A percentile compares a stretch with the other conserved stretches of the same genome.
Conservation (phyloP, 306 rosid genomes). For the Casuarina cunninghamiana region DNA sequence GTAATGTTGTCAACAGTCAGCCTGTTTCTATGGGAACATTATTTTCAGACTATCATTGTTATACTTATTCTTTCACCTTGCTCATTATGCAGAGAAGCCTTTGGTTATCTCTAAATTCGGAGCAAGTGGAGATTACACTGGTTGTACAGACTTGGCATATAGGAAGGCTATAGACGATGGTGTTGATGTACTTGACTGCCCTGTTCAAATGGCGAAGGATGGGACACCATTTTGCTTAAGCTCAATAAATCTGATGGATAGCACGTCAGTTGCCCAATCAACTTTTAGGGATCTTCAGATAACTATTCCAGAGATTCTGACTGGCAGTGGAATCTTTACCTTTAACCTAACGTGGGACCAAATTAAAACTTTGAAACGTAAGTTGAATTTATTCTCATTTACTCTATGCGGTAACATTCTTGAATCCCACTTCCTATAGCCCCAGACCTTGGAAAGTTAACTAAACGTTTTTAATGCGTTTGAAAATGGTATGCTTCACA, state of each 20-base stretch:
- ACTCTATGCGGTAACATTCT: conserved; percentile 10
- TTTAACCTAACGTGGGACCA: conserved; percentile 68
- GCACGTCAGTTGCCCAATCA: conserved; percentile 60
- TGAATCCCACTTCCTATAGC: neutral
- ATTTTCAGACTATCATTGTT: conserved; percentile 22
- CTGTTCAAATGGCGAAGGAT: conserved; percentile 80
- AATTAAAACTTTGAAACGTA: conserved; percentile 62
- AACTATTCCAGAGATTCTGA: conserved; percentile 49
- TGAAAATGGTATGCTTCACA: neutral
- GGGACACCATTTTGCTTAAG: conserved; percentile 74
- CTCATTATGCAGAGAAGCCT: conserved; percentile 46
- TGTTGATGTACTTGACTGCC: conserved; percentile 80
- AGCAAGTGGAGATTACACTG: conserved; percentile 86
- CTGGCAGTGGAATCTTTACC: conserved; percentile 64
- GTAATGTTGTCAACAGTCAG: conserved; percentile 4
- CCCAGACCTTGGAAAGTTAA: neutral
- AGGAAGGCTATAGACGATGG: conserved; percentile 69
- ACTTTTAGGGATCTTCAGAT: conserved; percentile 29
- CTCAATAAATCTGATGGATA: conserved; percentile 70
- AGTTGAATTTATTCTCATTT: conserved; percentile 43
- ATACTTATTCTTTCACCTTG: conserved; percentile 27
- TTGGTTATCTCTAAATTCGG: conserved; percentile 82
- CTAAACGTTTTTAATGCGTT: neutral
- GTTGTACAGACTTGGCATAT: conserved; percentile 72
- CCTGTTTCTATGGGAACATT: conserved; percentile 5